These are phyloP conservation scores for Rhizopogon roseolus DNA, from an alignment of 768 basidiomycete genomes.

Conservation along the genomic window DNA sequence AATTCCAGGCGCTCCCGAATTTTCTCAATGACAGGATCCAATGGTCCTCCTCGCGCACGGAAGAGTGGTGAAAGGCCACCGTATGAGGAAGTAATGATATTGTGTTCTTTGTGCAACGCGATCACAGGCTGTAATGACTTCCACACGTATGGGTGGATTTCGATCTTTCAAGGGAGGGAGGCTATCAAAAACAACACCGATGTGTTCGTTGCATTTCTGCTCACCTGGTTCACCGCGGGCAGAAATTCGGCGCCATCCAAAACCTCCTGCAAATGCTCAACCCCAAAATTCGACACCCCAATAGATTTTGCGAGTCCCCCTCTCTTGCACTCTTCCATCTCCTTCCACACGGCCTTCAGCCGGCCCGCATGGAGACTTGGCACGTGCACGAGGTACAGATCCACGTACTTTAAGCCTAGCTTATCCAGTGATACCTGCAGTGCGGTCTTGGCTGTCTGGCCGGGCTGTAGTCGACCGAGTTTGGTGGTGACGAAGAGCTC, in stretches of 20 bases:
- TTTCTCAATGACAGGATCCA: conserved; percentile 25
- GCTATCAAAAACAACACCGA: not conserved
- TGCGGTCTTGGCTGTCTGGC: conserved; percentile 36
- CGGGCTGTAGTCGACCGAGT: conserved; percentile 41
- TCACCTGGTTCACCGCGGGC: conserved; percentile 70
- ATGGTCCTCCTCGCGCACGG: conserved; percentile 22
- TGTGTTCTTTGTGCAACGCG: conserved; percentile 17
- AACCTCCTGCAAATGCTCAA: conserved; percentile 47
- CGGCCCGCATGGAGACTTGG: conserved; percentile 5
- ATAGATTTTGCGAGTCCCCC: conserved; percentile 38
- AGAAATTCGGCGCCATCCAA: conserved; percentile 46
- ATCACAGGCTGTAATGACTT: conserved; percentile 20
- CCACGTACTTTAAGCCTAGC: conserved; percentile 57
- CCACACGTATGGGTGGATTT: conserved; percentile 59
- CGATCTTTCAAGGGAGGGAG: conserved; percentile 37
- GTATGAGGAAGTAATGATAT: conserved; percentile 23
- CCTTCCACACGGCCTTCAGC: conserved; percentile 43
- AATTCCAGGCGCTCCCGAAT: conserved; percentile 13
- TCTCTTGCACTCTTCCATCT: conserved; percentile 51
- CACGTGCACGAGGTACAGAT: conserved; percentile 66
- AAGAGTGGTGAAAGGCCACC: conserved; percentile 28
- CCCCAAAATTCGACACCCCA: conserved; percentile 65
- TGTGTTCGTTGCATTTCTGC: not conserved
- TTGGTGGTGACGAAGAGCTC: conserved; percentile 53
- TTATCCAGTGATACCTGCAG: conserved; percentile 15